Evolutionary conservation across 495 filamentous ascomycete species (phyloP).

Genomic region (Penicillium canescens): DNA sequence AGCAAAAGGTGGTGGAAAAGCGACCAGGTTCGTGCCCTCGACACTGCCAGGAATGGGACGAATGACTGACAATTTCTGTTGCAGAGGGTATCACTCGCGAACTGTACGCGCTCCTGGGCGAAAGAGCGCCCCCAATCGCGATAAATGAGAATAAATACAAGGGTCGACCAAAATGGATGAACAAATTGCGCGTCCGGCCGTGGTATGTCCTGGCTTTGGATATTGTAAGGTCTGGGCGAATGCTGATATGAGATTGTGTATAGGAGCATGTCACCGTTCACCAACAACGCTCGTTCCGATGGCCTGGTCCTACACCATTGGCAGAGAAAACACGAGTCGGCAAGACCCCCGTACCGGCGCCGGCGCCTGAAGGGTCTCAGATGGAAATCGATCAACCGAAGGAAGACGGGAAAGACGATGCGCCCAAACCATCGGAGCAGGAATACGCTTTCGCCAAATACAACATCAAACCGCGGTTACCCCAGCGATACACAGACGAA

Average conservation of each 20-base stretch:
- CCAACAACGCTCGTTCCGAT: constrained; percentile 56
- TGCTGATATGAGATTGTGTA: constrained; percentile 1
- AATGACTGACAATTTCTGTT: constrained; percentile 23
- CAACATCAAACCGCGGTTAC: constrained; percentile 73
- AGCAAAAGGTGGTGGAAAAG: constrained; percentile 69
- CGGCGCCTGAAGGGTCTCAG: constrained; percentile 39
- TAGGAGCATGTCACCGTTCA: constrained; percentile 58
- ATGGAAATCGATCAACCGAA: constrained; percentile 40
- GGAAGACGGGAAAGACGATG: constrained; percentile 36
- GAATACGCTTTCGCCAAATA: constrained; percentile 70
- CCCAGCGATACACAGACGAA: constrained; percentile 74
- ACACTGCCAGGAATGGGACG: neutral
- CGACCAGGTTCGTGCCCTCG: constrained; percentile 57
- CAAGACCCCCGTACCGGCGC: constrained; percentile 28
- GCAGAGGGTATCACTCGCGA: constrained; percentile 74
- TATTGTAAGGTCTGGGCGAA: neutral
- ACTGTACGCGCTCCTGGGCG: constrained; percentile 64
- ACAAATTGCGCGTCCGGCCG: constrained; percentile 52
- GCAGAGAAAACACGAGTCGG: constrained; percentile 46
- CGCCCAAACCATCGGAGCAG: constrained; percentile 25
- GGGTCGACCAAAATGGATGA: constrained; percentile 59
- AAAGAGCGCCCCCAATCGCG: constrained; percentile 67
- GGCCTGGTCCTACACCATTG: constrained; percentile 68
- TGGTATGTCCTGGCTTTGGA: constrained; percentile 40
- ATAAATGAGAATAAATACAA: constrained; percentile 68